These are phyloP conservation scores for Angomonas deanei DNA, from an alignment of 208 protist genomes.

Conservation along the genomic window DNA sequence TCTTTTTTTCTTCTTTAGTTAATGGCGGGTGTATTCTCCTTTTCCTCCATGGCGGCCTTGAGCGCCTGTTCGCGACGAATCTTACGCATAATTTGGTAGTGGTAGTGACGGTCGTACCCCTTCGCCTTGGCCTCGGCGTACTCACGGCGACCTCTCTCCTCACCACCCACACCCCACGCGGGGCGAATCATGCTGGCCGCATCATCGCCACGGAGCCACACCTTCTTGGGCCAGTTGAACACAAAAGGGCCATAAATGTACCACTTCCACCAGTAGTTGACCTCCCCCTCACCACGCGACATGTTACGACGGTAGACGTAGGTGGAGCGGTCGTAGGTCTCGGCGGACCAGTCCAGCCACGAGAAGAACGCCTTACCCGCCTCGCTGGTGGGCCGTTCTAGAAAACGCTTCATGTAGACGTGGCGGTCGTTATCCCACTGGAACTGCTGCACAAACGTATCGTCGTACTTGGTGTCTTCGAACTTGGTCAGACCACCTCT, in stretches of 20 bases:
- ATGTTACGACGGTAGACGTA: slow-evolving; percentile 75
- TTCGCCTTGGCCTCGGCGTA: slow-evolving; percentile 73
- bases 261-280: slow-evolving; percentile 45
- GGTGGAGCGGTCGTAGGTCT: slow-evolving; percentile 79
- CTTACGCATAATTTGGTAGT: slow-evolving; percentile 89
- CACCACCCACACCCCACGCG: slow-evolving; percentile 78
- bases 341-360: slow-evolving; percentile 86
- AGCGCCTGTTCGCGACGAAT: slow-evolving; percentile 84
- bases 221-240: slow-evolving; percentile 89
- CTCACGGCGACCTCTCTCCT: slow-evolving; percentile 72
- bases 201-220: slow-evolving; percentile 85
- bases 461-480: slow-evolving; percentile 85
- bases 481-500: slow-evolving; percentile 75
- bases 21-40: background rate
- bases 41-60: slow-evolving; percentile 14
- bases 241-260: slow-evolving; percentile 88
- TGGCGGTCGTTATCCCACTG: slow-evolving; percentile 66
- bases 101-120: slow-evolving; percentile 82
- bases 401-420: slow-evolving; percentile 85
- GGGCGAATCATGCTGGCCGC: slow-evolving; percentile 60
- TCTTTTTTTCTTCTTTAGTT: background rate
- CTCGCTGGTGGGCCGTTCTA: slow-evolving; percentile 79
- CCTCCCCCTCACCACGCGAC: slow-evolving; percentile 60
- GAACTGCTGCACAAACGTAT: slow-evolving; percentile 63
- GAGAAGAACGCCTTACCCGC: slow-evolving; percentile 82